These are phyloP conservation scores for Mycena crocata DNA, from an alignment of 768 basidiomycete species.

Conservation along the genomic window DNA sequence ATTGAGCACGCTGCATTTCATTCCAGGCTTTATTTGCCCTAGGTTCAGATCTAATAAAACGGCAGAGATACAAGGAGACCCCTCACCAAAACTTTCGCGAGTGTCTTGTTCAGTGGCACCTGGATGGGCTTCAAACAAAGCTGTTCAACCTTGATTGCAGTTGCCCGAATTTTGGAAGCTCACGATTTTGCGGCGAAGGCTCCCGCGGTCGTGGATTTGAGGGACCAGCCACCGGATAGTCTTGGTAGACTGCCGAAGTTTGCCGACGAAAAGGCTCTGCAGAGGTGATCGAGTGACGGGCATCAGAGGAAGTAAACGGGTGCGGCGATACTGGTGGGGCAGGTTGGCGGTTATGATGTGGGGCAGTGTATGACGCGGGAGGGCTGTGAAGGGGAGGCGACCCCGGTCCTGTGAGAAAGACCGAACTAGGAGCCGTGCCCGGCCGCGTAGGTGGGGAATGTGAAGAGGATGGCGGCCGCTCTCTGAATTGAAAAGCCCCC, in stretches of 20 bases:
- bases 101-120: conserved; percentile 28
- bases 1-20: conserved; percentile 36
- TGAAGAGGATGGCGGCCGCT: not conserved
- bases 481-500: conserved; percentile 1
- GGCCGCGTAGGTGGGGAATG: not conserved
- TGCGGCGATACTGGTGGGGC: conserved; percentile 1
- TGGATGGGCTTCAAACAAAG: conserved; percentile 17
- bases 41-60: not conserved
- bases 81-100: conserved; percentile 30
- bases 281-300: conserved; percentile 6
- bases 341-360: not conserved
- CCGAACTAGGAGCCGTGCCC: not conserved
- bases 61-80: too few species aligned
- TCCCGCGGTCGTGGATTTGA: conserved; percentile 9
- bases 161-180: not conserved
- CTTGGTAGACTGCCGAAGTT: not conserved
- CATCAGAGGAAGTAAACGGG: conserved; percentile 3
- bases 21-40: conserved; percentile 27
- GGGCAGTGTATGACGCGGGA: not conserved
- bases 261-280: conserved; percentile 14
- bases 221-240: conserved; percentile 9
- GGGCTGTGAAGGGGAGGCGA: not conserved
- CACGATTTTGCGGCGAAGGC: conserved; percentile 7
- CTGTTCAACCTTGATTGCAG: not conserved
- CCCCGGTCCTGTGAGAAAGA: not conserved